A percentile compares a stretch with the other conserved stretches of the same genome.
Evolutionary conservation across 768 basidiomycete genomes (phyloP).

Genomic region (Tremella yokohamensis): DNA sequence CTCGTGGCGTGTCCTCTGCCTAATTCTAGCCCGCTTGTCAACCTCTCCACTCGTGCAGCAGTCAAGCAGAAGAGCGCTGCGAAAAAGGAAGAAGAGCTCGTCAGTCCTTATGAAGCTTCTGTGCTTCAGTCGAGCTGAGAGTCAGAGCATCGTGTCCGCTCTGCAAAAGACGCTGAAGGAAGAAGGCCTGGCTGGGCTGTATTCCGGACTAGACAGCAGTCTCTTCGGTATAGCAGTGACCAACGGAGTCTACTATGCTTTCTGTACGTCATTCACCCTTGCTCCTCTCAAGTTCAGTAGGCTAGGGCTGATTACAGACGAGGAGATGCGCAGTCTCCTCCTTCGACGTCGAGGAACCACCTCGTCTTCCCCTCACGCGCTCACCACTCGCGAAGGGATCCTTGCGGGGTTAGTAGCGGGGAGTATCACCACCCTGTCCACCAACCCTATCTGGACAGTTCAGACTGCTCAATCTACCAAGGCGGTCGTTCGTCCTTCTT

Average conservation of each 20-base stretch:
- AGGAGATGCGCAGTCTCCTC: conserved; percentile 50
- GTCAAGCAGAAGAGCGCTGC: conserved; percentile 55
- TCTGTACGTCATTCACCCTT: conserved; percentile 34
- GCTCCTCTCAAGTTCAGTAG: not conserved
- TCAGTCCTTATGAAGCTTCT: conserved; percentile 44
- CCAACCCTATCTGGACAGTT: conserved; percentile 95
- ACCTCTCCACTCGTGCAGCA: conserved; percentile 87
- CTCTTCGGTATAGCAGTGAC: conserved; percentile 88
- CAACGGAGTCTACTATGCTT: conserved; percentile 79
- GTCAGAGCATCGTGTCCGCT: conserved; percentile 63
- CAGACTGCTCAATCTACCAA: conserved; percentile 75
- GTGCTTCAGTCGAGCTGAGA: not conserved
- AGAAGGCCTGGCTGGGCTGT: conserved; percentile 80
- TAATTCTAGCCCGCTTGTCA: conserved; percentile 71
- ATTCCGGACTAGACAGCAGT: conserved; percentile 79
- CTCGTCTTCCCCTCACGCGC: conserved; percentile 49
- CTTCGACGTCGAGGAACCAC: conserved; percentile 34
- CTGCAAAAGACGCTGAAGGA: conserved; percentile 72
- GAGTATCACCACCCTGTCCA: conserved; percentile 74
- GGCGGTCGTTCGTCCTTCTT: conserved; percentile 18
- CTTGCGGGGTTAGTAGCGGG: conserved; percentile 83
- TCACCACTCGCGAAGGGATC: conserved; percentile 84
- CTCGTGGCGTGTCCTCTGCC: too few species aligned
- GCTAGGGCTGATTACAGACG: conserved; percentile 30
- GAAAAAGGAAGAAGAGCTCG: conserved; percentile 75